A percentile compares a stretch with the other conserved stretches of the same genome.
Conservation (phyloP, 768 basidiomycete genomes). For the Amanita fuliginea region DNA sequence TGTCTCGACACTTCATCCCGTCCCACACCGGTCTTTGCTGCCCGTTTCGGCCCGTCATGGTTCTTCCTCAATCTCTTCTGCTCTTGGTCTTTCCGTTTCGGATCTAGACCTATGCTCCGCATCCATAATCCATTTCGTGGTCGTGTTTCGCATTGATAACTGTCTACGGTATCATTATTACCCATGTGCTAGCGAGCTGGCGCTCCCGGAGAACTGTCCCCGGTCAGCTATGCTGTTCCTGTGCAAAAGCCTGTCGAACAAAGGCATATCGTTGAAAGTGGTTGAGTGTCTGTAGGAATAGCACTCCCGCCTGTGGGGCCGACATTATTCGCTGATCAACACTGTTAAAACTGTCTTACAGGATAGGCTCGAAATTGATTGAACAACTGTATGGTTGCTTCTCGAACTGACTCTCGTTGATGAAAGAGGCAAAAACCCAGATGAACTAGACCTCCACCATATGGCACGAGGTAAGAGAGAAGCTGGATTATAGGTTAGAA, state of each 20-base stretch:
- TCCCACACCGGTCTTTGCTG: conserved; percentile 3
- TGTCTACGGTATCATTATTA: conserved; percentile 4
- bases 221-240: conserved; percentile 29
- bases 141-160: neutral
- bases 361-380: conserved; percentile 67
- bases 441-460: conserved; percentile 74
- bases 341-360: conserved; percentile 32
- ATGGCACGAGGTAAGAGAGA: conserved; percentile 64
- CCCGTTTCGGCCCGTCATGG: conserved; percentile 4
- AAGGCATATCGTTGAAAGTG: conserved; percentile 88
- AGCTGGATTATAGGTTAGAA: conserved; percentile 36
- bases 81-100: neutral
- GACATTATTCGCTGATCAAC: conserved; percentile 3
- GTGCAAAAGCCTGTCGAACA: conserved; percentile 67
- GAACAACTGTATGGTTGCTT: conserved; percentile 75
- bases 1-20: neutral
- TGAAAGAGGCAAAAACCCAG: conserved; percentile 90
- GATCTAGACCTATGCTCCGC: conserved; percentile 2
- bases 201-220: conserved; percentile 9
- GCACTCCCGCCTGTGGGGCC: conserved; percentile 53
- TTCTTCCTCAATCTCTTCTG: neutral
- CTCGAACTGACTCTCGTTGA: conserved; percentile 64
- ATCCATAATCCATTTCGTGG: neutral
- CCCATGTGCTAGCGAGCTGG: neutral
- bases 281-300: conserved; percentile 71